Conservation (phyloP, 345 rosid species). For the Turritis glabra region DNA sequence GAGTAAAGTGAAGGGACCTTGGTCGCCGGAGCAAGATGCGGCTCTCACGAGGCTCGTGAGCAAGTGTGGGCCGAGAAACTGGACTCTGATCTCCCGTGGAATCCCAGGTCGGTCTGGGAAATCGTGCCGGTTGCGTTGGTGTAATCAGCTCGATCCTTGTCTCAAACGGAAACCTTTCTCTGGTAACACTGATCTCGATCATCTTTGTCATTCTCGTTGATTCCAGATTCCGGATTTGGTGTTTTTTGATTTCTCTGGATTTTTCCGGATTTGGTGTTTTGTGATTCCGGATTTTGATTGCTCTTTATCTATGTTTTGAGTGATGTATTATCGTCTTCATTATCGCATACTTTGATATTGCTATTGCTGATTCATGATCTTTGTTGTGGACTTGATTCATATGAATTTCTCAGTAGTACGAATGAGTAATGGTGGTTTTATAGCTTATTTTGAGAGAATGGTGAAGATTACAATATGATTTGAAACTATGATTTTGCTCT, state of each 20-base stretch:
- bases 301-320: not conserved
- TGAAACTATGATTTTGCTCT: no score
- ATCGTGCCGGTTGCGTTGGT: constrained; percentile 84
- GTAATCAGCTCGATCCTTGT: constrained; percentile 77
- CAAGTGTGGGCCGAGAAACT: constrained; percentile 66
- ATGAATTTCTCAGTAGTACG: no score
- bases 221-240: not conserved
- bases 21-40: constrained; percentile 73
- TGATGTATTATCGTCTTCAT: not conserved
- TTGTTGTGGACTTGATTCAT: not conserved
- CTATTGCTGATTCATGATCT: not conserved
- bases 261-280: not conserved
- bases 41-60: constrained; percentile 55
- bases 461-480: not conserved
- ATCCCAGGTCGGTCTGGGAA: constrained; percentile 78
- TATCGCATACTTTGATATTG: not conserved
- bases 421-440: not conserved
- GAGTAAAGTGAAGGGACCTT: constrained; percentile 57
- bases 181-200: constrained; percentile 35
- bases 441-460: not conserved
- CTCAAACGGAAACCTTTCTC: constrained; percentile 74
- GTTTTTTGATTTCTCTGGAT: not conserved
- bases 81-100: constrained; percentile 74
- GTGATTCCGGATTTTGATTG: no score
- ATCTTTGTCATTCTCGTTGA: not conserved